Evolutionary conservation across 306 rosid genomes (phyloP), one percentile per base, ranked within the genome.

Genomic region (Vigna reflexopilosa): DNA sequence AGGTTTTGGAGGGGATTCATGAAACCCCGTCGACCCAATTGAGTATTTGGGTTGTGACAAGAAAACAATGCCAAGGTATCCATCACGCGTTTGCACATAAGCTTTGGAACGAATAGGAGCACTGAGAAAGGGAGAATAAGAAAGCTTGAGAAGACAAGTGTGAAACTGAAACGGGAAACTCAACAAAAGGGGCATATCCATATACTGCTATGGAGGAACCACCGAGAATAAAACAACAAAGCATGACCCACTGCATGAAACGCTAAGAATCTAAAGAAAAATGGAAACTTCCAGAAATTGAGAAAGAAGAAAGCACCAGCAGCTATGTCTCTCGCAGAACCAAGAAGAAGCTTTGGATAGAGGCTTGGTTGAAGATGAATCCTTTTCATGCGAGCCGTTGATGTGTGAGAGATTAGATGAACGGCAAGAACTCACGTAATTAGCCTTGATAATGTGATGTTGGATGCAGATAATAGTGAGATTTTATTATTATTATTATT

Each of bases 141-240:
- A 30, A 65, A 50, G 42, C 75, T 71, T 71, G 73, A 50, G 72
- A n/a, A 70, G 28, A 67, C 61, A 82, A 78, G 79, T 62, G 61
- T 69, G 76, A 12, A 80, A 76, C 22, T 86, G 82, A 70, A 72
- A 79, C 38, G 70, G 82, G 72, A 66, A 85, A 86, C 36, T 72
- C 67, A 84, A 82, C 78, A 83, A 79, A 85, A 54, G 70, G 42
- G 84, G 69, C n/a, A 78, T 64, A 14, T 49, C 30, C 30, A 32
- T 15, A 26, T 9, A 26, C 14, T 10, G 49, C 2, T 2, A 7
- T 2, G 15, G 50, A 50, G 44, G 59, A 49, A 70, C 61, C 76
- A 9, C 3, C 19, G 24, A 50, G 36, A 16, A 48, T n/a, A 16
- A 75, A 75, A 75, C 70, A 63, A 50, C 73, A 64, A 28, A 76